These are phyloP conservation scores for Setaria italica DNA, from an alignment of 202 grass and related monocot genomes.

Conservation along the genomic window DNA sequence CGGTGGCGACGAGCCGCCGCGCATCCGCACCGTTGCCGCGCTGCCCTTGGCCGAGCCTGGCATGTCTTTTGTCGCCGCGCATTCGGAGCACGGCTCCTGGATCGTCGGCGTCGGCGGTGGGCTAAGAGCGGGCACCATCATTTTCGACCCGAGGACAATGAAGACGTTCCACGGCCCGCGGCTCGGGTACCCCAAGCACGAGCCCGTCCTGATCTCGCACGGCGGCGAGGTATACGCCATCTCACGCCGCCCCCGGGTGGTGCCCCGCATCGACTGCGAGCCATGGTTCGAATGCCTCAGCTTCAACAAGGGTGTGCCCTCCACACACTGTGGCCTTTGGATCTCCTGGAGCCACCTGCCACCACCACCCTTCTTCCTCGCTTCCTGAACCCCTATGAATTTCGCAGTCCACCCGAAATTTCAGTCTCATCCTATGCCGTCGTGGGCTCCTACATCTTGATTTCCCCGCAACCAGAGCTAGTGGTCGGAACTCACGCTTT, in stretches of 20 bases:
- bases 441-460: not conserved
- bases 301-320: not conserved
- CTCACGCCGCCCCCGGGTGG: not conserved
- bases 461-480: not conserved
- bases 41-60: not conserved
- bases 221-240: slow-evolving; percentile 21
- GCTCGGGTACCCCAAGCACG: not conserved
- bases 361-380: slow-evolving; percentile 10
- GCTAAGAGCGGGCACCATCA: not conserved
- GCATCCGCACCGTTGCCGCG: not conserved
- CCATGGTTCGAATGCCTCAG: slow-evolving; percentile 19
- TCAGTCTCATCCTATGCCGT: not conserved
- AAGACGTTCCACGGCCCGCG: not conserved
- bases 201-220: slow-evolving; percentile 17
- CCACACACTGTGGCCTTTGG: rapidly evolving
- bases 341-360: not conserved
- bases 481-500: not conserved
- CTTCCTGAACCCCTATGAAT: not conserved
- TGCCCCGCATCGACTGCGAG: not conserved
- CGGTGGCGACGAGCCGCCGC: not conserved
- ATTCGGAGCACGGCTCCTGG: slow-evolving; percentile 23
- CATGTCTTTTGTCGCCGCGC: slow-evolving; percentile 17
- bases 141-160: not conserved
- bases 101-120: slow-evolving; percentile 19
- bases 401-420: not conserved